A percentile compares a stretch with the other conserved stretches of the same genome.
Conservation (phyloP, 2,329 filamentous ascomycete genomes). For the Colletotrichum endophyticum region DNA sequence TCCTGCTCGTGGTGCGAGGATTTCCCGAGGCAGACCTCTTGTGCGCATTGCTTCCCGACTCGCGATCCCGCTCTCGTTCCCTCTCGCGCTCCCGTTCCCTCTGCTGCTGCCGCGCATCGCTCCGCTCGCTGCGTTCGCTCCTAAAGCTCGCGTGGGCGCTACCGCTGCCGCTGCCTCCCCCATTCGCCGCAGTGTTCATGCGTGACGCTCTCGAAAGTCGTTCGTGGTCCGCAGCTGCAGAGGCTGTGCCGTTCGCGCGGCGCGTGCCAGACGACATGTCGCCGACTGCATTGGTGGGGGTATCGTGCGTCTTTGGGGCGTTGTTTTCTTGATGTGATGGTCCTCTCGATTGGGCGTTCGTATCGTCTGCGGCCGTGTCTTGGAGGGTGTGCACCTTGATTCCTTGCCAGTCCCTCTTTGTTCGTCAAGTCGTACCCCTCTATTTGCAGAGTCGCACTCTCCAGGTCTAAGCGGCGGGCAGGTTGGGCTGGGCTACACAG, state of each 20-base stretch:
- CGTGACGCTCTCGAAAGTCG: conserved; percentile 30
- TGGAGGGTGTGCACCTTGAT: not conserved
- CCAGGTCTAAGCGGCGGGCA: not conserved
- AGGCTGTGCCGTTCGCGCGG: conserved; percentile 42
- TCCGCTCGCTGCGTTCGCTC: conserved; percentile 29
- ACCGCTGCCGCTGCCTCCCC: not conserved
- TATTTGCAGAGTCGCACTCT: not conserved
- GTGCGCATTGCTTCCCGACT: conserved; percentile 45
- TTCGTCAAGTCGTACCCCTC: conserved; percentile 6
- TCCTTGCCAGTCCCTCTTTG: not conserved
- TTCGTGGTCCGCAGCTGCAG: conserved; percentile 36
- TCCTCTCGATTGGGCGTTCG: not conserved
- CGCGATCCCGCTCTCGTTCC: conserved; percentile 33
- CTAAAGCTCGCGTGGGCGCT: conserved; percentile 32
- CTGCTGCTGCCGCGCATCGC: conserved; percentile 12
- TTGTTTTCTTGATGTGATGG: not conserved
- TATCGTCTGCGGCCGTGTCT: not conserved
- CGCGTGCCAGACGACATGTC: conserved; percentile 47
- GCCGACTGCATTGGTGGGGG: conserved; percentile 38
- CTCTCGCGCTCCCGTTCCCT: not conserved
- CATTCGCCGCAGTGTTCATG: conserved; percentile 29
- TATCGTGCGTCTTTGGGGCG: not conserved
- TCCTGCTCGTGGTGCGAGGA: conserved; percentile 53
- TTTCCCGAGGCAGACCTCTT: conserved; percentile 65
- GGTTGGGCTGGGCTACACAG: not conserved